Evolutionary conservation across 768 basidiomycete genomes (phyloP), one percentile per base, ranked within the genome.

Genomic region (Neoboletus brunneissimus): DNA sequence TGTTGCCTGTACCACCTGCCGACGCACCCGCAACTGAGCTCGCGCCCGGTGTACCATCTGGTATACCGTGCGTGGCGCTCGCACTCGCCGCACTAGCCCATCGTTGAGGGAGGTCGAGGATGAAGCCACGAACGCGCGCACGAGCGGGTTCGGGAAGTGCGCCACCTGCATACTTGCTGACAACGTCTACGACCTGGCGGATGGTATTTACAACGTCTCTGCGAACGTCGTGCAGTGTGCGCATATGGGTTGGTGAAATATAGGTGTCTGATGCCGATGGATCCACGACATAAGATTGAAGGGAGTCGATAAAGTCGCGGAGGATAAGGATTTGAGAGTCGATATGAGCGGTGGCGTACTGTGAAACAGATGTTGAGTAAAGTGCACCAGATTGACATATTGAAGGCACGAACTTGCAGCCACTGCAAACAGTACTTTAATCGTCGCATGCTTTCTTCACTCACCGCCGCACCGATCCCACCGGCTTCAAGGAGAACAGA

Each of bases 331-430:
- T 94, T 64, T 94, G 94, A 3, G 86, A 85, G 64, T 94, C 91
- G 64, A 95, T 94, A 56, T 91, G 91, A 0, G 79, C 75, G 1
- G 92, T 94, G 10, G 94, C 93, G 65, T 90, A 94, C 91, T 94
- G 56, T 10, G 18, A 49, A 46, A 31, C 52, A 40, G 41, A 29
- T 2, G 18, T n/a, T 51, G 46, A 48, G 51, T 29, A 60, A 29
- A n/a, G 27, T 35, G 29, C 0, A 29, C 40, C 25, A 31, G 7
- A 18, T 18, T 8, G 52, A 42, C 9, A 20, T 12, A 18, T 40
- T 8, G 42, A 47, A 10, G 48, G 22, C 5, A 76, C 82, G 23
- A 27, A 91, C 91, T 77, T 90, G 87, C 18, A 96, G 76, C 91
- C 92, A 95, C 55, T 91, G 84, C 29, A 96, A 68, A 72, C 90